Base-by-base conservation (phyloP, 768 basidiomycete genomes). In the Sarcodon sp. region DNA sequence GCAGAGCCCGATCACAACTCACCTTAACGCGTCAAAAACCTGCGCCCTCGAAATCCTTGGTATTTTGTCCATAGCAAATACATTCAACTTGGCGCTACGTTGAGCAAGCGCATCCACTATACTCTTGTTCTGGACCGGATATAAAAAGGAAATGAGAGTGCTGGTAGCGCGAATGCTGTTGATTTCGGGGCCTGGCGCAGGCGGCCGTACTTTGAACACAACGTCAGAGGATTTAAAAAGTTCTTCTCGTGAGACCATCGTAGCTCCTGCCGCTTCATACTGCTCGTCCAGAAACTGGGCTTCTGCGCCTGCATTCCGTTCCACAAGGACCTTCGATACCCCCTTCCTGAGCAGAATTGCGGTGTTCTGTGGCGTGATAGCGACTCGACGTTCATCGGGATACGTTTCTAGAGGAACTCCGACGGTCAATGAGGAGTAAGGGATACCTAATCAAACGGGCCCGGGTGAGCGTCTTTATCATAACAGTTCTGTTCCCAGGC, bases 21-120 rank as follows among this genome's bases (percentile, higher is more conserved):
- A 84, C 87, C 86, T 89, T 55, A 92, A 66, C 35, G 83, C 89
- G 64, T 92, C 89, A 54, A 90, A 92, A 16, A 84, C 84, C 62
- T 92, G 89, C 41, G 89, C 89, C 47, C 89, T 77, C 51, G 87
- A 90, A 55, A 92, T 90, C 49, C 89, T 77, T 55, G 89, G 89
- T 68, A 92, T 88, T 76, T 83, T 77, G 59, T 92, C 89, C 89
- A 92, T 92, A 61, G 83, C 87, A 58, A 92, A 86, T 27, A 76
- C 78, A 54, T 79, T 87, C 39, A 41, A 4, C 39, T 41, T 27
- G 48, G 82, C 69, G 53, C 76, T 77, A 47, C 76, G 74, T 33
- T 71, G 63, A n/a, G 80, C 74, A 53, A 90, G 67, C 44, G 71
- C 69, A 56, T 89, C 80, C 21, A 91, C 77, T 44, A 83, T 72